phyloP scores from a whole-genome alignment of 306 rosid genomes.

The Trichosanthes cucumerina region DNA sequence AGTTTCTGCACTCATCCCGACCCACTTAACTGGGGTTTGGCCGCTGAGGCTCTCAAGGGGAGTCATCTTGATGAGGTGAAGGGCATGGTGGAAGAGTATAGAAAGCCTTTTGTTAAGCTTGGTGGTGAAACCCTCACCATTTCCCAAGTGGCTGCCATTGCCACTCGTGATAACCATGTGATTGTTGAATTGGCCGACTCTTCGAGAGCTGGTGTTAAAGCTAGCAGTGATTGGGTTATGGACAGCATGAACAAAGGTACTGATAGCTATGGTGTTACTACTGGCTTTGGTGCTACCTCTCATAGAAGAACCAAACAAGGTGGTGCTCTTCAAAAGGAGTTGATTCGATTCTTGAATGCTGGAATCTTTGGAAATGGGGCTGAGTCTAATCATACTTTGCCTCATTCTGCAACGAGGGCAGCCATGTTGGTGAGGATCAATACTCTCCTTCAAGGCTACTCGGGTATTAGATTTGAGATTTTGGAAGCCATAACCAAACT shows the following conservation, averaged over 20 bases:
- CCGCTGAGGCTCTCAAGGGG: constrained; percentile 47
- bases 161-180: constrained; percentile 29
- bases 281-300: constrained; percentile 89
- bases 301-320: constrained; percentile 83
- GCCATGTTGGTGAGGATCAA: constrained; percentile 81
- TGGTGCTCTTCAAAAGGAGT: constrained; percentile 82
- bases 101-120: constrained; percentile 45
- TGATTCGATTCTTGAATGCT: constrained; percentile 79
- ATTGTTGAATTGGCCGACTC: constrained; percentile 58
- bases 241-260: constrained; percentile 63
- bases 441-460: constrained; percentile 90
- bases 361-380: constrained; percentile 75
- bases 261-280: constrained; percentile 86
- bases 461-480: constrained; percentile 82
- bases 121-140: constrained; percentile 68
- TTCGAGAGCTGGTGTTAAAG: constrained; percentile 61
- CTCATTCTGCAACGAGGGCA: constrained; percentile 71
- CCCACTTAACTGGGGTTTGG: constrained; percentile 61
- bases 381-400: constrained; percentile 54
- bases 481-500: constrained; percentile 69
- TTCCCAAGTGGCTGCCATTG: constrained; percentile 70
- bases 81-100: constrained; percentile 74
- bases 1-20: constrained; percentile 31
- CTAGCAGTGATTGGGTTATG: constrained; percentile 95
- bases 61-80: constrained; percentile 84